Conservation (phyloP, 2,329 filamentous ascomycete genomes). For the Sordariomycetes sp. region DNA sequence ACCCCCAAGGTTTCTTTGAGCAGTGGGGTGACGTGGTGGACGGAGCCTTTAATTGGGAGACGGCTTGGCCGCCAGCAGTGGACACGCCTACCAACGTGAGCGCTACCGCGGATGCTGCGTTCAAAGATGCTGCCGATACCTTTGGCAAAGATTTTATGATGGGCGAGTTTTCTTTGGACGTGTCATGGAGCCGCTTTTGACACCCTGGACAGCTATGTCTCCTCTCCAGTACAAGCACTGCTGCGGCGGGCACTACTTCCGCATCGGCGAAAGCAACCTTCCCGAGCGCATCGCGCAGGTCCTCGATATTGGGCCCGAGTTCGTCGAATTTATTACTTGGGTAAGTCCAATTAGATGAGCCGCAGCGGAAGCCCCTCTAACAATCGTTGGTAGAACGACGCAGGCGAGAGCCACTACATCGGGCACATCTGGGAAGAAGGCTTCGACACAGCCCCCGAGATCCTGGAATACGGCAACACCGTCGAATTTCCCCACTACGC, state of each 20-base stretch:
- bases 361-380: no score
- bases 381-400: slow-evolving; percentile 8
- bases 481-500: slow-evolving; percentile 5
- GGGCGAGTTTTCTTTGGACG: slow-evolving; percentile 1
- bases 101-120: slow-evolving; percentile 1
- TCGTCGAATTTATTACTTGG: slow-evolving; percentile 7
- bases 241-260: slow-evolving; percentile 6
- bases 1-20: slow-evolving; percentile 1
- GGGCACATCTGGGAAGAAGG: slow-evolving; percentile 8
- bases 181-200: neutral
- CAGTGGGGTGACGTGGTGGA: slow-evolving; percentile 7
- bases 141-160: slow-evolving; percentile 6
- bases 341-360: slow-evolving; percentile 2
- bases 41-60: slow-evolving; percentile 9
- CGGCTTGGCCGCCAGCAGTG: slow-evolving; percentile 6
- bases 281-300: slow-evolving; percentile 7
- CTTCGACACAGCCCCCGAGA: slow-evolving; percentile 2
- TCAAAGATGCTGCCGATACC: slow-evolving; percentile 4
- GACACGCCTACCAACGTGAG: slow-evolving; percentile 6
- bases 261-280: slow-evolving; percentile 8
- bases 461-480: slow-evolving; percentile 6
- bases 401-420: slow-evolving; percentile 12
- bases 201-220: slow-evolving; percentile 4
- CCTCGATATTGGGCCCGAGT: slow-evolving; percentile 4
- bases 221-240: slow-evolving; percentile 8